phyloP scores from a whole-genome alignment of 179 eudicot genomes.

The Camellia oleifera region DNA sequence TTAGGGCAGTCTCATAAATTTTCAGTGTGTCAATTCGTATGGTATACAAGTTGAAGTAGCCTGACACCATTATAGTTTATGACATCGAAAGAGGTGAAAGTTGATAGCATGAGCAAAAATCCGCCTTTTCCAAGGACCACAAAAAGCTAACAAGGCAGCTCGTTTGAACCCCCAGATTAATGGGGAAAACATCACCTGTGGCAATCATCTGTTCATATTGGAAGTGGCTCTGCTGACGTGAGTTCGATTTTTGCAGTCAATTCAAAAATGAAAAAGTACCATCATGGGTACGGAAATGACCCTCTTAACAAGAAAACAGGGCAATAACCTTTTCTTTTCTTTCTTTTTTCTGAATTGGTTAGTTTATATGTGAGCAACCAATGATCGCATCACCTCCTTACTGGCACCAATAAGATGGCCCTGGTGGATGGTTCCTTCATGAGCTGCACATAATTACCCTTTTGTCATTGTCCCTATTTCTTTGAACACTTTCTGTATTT shows the following conservation, averaged over 20 bases:
- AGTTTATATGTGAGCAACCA: too few relatives aligned
- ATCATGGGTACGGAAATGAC: background rate
- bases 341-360: too few relatives aligned
- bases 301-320: background rate
- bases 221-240: background rate
- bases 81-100: constrained; percentile 11
- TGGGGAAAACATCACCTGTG: background rate
- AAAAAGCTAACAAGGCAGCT: background rate
- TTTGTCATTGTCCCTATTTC: too few relatives aligned
- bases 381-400: too few relatives aligned
- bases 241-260: background rate
- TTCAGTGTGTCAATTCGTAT: background rate
- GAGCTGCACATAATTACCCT: background rate
- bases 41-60: background rate
- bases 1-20: background rate
- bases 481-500: too few relatives aligned
- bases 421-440: background rate
- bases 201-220: background rate
- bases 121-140: background rate
- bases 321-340: background rate
- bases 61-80: background rate
- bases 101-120: background rate
- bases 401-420: background rate
- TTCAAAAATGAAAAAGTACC: background rate
- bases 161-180: background rate